A percentile compares a stretch with the other conserved stretches of the same genome.
Conservation (phyloP, 345 rosid species). For the Moricandia moricandioides region DNA sequence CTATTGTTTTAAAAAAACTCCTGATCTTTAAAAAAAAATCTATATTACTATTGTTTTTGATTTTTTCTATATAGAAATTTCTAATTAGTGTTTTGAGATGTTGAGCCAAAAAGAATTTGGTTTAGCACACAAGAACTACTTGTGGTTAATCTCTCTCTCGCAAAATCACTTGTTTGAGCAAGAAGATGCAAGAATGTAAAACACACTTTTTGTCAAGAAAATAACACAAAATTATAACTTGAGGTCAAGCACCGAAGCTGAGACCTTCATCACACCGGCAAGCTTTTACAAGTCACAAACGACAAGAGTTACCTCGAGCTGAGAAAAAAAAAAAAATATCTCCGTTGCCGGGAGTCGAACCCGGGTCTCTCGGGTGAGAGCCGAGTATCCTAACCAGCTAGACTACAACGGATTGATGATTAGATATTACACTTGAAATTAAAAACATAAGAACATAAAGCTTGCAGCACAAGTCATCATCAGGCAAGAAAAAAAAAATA, state of each 20-base stretch:
- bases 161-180: background rate
- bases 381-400: conserved; percentile 75
- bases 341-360: conserved; percentile 27
- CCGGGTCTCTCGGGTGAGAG: conserved; percentile 71
- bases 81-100: background rate
- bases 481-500: background rate
- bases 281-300: background rate
- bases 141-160: background rate
- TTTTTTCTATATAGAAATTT: background rate
- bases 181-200: background rate
- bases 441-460: too few relatives aligned
- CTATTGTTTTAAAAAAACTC: too few relatives aligned
- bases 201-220: background rate
- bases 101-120: background rate
- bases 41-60: background rate
- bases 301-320: background rate
- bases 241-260: background rate
- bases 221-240: background rate
- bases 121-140: background rate
- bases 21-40: too few relatives aligned
- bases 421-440: too few relatives aligned
- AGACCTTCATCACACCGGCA: background rate
- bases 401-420: conserved; percentile 50
- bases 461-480: background rate
- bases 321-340: background rate